Base-by-base conservation (phyloP, 2,329 filamentous ascomycete genomes). In the Xylaria arbuscula region DNA sequence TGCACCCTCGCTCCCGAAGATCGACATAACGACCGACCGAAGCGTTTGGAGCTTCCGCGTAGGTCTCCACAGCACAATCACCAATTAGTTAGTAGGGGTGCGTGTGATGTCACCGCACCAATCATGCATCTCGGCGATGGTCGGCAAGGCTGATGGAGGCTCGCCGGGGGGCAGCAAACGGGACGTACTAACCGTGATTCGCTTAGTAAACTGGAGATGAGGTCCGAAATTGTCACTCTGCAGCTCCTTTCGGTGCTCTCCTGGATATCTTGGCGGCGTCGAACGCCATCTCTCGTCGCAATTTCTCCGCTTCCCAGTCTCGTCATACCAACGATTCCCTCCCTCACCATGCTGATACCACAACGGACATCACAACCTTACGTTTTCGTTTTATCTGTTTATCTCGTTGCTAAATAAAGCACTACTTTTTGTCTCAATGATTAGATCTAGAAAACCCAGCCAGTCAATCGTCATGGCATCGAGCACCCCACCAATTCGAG, bases 101-200 rank as follows among this genome's bases (percentile, higher is more conserved):
- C 36, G 47, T n/a, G 50, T 68, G 64, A 70, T 70, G 67, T 72
- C 64, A 71, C 45, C 55, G 58, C 62, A 24, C 69, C 66, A 66
- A 66, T 69, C 59, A 66, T 42, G 22, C 51, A 55, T 53, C 48
- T 63, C 24, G 42, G 36, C 24, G 28, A 36, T 59, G 47, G 47
- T 58, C 45, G 54, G 64, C 55, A 48, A 68, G 63, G 69, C 63
- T 70, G 68, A 58, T 64, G 59, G 42, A 59, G 19, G 51, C 48
- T 64, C 22, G 24, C 48, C 47, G 19, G 61, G 61, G 64, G 56
- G 34, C 56, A 28, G 22, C 6, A 50, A n/a, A 28, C 28, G 57
- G 55, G 59, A 38, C 22, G 51, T 62, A 24, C 50, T 61, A 61
- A 50, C 57, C 62, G 47, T 63, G 62, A 66, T 66, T 63, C 45